phyloP scores from a whole-genome alignment of 1,139 yeast genomes.

The Eremothecium coryli region DNA sequence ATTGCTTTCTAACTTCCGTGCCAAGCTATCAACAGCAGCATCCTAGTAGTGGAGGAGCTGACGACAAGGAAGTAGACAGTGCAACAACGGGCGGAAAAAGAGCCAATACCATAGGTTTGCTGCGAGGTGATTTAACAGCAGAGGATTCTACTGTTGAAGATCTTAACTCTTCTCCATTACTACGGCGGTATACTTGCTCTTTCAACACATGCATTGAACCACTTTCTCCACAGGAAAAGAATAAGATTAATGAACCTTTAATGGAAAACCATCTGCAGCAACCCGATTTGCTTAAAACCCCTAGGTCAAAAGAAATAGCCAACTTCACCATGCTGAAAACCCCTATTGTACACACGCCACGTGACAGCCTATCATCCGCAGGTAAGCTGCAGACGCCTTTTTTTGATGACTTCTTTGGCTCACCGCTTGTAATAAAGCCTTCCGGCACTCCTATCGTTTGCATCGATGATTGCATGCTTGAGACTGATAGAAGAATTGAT shows the following conservation, averaged over 20 bases:
- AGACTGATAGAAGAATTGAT: conserved; percentile 6
- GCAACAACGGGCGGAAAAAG: not conserved
- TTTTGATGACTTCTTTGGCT: conserved; percentile 29
- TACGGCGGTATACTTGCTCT: conserved; percentile 27
- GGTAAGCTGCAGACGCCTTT: conserved; percentile 31
- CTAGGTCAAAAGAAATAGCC: conserved; percentile 11
- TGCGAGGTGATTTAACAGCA: not conserved
- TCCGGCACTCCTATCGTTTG: conserved; percentile 7
- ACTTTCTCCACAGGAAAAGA: conserved; percentile 17
- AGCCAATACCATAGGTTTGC: not conserved
- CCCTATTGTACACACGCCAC: conserved; percentile 17
- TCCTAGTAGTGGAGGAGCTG: not conserved
- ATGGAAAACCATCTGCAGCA: conserved; percentile 1
- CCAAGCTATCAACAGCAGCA: not conserved
- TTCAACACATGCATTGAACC: conserved; percentile 30
- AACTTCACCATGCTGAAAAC: not conserved
- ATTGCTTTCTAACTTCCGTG: not conserved
- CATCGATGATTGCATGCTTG: conserved; percentile 10
- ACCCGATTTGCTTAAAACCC: conserved; percentile 19
- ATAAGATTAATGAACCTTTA: not conserved
- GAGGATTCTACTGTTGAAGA: not conserved
- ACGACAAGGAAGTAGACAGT: not conserved
- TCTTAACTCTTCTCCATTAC: conserved; percentile 11
- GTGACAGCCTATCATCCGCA: conserved; percentile 18
- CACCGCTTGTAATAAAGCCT: conserved; percentile 20